Evolutionary conservation across 2,329 filamentous ascomycete genomes (phyloP).

Genomic region (Phyllosticta ampelicida): DNA sequence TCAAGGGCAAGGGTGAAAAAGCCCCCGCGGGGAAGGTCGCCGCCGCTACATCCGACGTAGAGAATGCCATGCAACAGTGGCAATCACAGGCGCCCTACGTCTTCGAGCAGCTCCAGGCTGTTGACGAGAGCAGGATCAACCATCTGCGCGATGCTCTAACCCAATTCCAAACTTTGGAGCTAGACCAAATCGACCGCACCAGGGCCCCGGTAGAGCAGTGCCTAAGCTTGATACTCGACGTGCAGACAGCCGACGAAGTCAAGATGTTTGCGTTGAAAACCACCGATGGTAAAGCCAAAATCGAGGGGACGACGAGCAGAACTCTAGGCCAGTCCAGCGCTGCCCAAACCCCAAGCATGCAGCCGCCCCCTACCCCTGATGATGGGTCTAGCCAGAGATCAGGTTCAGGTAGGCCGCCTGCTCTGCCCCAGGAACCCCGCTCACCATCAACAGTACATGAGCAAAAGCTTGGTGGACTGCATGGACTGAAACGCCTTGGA

Average conservation of each 20-base stretch:
- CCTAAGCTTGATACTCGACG: constrained; percentile 71
- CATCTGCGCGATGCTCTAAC: constrained; percentile 84
- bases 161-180: constrained; percentile 85
- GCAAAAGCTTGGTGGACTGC: constrained; percentile 26
- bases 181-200: constrained; percentile 71
- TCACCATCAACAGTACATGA: constrained; percentile 17
- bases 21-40: constrained; percentile 69
- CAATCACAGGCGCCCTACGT: constrained; percentile 89
- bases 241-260: constrained; percentile 81
- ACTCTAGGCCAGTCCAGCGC: constrained; percentile 1
- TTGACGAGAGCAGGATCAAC: constrained; percentile 83
- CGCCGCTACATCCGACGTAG: constrained; percentile 58
- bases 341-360: constrained; percentile 2
- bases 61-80: constrained; percentile 77
- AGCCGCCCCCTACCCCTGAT: constrained; percentile 31
- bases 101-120: constrained; percentile 81
- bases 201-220: constrained; percentile 67
- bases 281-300: constrained; percentile 25
- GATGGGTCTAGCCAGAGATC: constrained; percentile 47
- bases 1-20: constrained; percentile 66
- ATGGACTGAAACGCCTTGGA: constrained; percentile 28
- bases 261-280: constrained; percentile 51
- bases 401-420: constrained; percentile 29
- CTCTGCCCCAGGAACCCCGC: constrained; percentile 5
- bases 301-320: constrained; percentile 24